These are phyloP conservation scores for Hyaloscypha hepaticicola DNA, from an alignment of 495 filamentous ascomycete genomes.

Conservation along the genomic window DNA sequence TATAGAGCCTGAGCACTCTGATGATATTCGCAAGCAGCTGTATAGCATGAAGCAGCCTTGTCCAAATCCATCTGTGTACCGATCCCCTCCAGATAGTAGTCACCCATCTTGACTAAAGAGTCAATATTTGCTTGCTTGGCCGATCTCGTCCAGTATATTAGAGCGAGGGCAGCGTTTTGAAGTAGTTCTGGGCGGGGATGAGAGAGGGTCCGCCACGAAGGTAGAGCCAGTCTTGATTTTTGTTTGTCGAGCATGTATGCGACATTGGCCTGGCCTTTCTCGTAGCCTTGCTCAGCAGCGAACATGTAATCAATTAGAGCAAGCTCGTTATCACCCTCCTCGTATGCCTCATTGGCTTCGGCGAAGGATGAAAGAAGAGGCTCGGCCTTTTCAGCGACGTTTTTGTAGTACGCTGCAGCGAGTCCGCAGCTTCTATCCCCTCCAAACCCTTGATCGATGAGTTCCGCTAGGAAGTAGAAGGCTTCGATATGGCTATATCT, in stretches of 20 bases:
- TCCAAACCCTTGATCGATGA: conserved; percentile 78
- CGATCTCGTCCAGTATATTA: conserved; percentile 96
- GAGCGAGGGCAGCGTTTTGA: conserved; percentile 70
- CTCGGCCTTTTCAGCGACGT: conserved; percentile 88
- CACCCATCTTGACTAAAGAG: conserved; percentile 95
- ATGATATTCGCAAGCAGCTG: conserved; percentile 83
- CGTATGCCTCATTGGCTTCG: conserved; percentile 84
- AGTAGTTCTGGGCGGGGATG: conserved; percentile 51
- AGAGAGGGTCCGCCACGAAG: conserved; percentile 42
- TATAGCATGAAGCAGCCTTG: conserved; percentile 91
- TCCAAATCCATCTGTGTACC: conserved; percentile 73
- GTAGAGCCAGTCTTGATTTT: conserved; percentile 59
- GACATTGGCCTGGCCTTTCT: conserved; percentile 89
- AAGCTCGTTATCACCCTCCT: conserved; percentile 79
- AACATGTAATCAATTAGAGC: conserved; percentile 85
- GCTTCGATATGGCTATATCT: conserved; percentile 88
- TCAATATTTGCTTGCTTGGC: conserved; percentile 93
- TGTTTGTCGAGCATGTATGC: conserved; percentile 86
- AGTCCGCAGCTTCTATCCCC: conserved; percentile 76
- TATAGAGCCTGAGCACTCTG: conserved; percentile 94
- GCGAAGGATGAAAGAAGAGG: conserved; percentile 77
- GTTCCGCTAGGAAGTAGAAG: conserved; percentile 92
- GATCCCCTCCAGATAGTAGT: conserved; percentile 85
- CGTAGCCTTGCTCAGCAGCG: conserved; percentile 95
- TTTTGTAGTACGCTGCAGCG: conserved; percentile 90